Conservation (phyloP, 2,329 filamentous ascomycete species). For the Huntiella decipiens region DNA sequence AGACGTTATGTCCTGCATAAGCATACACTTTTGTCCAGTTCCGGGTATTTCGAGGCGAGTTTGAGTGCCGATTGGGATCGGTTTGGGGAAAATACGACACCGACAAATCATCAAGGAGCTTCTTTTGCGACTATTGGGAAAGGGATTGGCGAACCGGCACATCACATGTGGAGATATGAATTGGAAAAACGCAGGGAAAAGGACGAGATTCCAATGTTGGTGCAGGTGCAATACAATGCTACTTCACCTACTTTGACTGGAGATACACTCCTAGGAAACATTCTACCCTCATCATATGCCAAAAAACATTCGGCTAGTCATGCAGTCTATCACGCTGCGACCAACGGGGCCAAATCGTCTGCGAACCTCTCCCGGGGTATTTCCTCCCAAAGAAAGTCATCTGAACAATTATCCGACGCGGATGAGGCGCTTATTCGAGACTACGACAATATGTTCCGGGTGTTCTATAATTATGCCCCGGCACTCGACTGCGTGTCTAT, state of each 20-base stretch:
- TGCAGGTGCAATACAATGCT: conserved; percentile 47
- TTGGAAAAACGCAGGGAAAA: conserved; percentile 42
- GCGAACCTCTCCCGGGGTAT: neutral
- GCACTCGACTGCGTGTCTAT: conserved; percentile 71
- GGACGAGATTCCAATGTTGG: conserved; percentile 69
- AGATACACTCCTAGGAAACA: neutral
- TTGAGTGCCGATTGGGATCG: conserved; percentile 62
- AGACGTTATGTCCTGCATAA: conserved; percentile 75
- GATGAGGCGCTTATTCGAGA: conserved; percentile 67
- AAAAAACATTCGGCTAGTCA: neutral
- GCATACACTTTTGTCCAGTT: conserved; percentile 74
- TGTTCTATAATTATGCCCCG: conserved; percentile 88
- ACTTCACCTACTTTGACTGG: neutral
- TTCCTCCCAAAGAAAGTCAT: conserved; percentile 20
- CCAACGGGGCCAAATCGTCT: too few species aligned
- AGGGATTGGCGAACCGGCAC: neutral
- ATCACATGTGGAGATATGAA: conserved; percentile 61
- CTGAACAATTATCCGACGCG: conserved; percentile 31
- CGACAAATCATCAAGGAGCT: neutral
- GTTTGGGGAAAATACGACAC: conserved; percentile 10
- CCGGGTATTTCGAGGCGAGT: conserved; percentile 80
- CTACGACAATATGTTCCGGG: conserved; percentile 88
- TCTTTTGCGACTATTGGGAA: neutral
- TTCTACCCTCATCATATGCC: neutral
- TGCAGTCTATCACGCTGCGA: too few species aligned